A percentile compares a stretch with the other conserved stretches of the same genome.
phyloP scores from a whole-genome alignment of 148 eudicot genomes.

The Bassia scoparia region DNA sequence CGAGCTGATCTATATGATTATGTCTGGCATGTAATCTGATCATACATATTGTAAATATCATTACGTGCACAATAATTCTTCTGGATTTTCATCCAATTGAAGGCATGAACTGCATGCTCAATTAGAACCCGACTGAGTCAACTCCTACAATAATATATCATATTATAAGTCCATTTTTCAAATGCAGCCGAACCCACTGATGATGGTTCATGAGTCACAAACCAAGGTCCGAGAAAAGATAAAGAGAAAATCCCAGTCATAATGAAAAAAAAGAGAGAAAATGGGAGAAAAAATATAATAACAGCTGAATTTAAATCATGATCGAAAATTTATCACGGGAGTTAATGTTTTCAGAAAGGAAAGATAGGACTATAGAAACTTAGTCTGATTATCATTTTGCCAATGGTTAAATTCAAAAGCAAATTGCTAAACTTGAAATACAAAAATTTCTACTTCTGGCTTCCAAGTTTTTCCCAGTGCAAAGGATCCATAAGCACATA shows the following conservation, averaged over 20 bases:
- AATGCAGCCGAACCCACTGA: not conserved
- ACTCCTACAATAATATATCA: constrained; percentile 59
- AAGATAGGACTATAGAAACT: no score
- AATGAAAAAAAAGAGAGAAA: no score
- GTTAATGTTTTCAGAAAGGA: no score
- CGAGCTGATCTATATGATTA: constrained; percentile 86
- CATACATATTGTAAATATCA: constrained; percentile 98
- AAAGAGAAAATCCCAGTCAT: no score
- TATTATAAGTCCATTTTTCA: not conserved
- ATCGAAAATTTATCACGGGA: no score
- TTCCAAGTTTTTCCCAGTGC: no score
- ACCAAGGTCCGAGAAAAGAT: not conserved
- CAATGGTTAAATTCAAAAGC: no score
- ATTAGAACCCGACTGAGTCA: constrained; percentile 74
- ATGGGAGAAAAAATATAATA: not conserved
- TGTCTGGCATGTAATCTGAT: constrained; percentile 87
- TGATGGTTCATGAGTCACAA: not conserved
- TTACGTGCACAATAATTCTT: constrained; percentile 76
- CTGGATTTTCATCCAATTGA: constrained; percentile 94
- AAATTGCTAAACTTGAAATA: no score
- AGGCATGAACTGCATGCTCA: constrained; percentile 72
- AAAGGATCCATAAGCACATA: no score
- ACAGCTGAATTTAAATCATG: no score
- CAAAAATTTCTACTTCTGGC: no score
- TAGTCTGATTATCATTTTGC: no score